Evolutionary conservation across 306 rosid species (phyloP), one percentile per base, ranked within the genome.

Genomic region (Citrullus amarus): DNA sequence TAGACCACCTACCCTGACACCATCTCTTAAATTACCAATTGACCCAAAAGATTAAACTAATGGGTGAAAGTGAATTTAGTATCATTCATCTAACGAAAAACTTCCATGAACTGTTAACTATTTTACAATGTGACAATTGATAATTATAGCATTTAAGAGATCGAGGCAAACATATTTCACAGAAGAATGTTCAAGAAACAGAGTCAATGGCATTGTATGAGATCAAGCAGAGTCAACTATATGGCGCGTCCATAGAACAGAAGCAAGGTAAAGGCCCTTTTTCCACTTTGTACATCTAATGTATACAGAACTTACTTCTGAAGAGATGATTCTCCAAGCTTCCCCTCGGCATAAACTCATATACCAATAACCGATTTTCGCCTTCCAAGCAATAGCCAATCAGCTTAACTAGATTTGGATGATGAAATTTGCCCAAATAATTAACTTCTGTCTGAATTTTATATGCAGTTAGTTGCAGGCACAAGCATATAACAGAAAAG

Each of bases 301-400:
- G 12, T 6, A 12, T 46, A 56, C 8, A 77, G 54, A 44, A 83
- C 97, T 84, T 89, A 93, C 98, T 89, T 89, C 95, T 87, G 80
- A 95, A 92, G 2, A 95, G 87, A 87, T 95, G 99, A 80, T 95
- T 95, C 83, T 92, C 99, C 79, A 95, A 85, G 87, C 99, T 95
- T 55, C 99, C 99, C 76, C 91, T 92, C 0, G 99, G 91, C 99
- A 95, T 84, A 82, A 92, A 92, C 89, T 95, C 97, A 44, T 95
- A 95, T 46, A 95, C 99, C 92, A 95, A 87, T 46, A 95, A 89
- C 83, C 87, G 84, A 83, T 88, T 91, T 83, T 95, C 96, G 8
- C 93, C 97, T 79, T 95, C 98, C 79, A 84, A 82, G 91, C 97
- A 92, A 90, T 92, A 95, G 12, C 99, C 99, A 7, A 92, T 91